phyloP scores from a whole-genome alignment of 352 stramenopile genomes.

The Phytophthora vignae region DNA sequence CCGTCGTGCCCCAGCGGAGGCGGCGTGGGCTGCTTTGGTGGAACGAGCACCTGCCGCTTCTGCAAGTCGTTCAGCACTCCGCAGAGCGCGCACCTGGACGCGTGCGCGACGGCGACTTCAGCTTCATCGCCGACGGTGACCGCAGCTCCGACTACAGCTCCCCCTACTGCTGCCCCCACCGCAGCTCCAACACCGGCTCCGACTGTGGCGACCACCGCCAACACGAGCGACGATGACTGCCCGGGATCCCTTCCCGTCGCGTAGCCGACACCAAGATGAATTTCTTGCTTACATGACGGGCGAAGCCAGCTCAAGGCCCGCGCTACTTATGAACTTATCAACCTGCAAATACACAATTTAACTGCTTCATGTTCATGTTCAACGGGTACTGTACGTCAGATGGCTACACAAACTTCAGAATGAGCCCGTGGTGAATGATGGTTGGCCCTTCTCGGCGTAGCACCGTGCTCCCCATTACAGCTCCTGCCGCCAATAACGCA shows the following conservation, averaged over 20 bases:
- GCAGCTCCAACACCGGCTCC: constrained; percentile 1
- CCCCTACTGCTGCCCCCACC: neutral
- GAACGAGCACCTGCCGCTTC: constrained; percentile 27
- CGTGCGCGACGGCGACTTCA: constrained; percentile 20
- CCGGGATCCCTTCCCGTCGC: constrained; percentile 15
- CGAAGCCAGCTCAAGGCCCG: neutral
- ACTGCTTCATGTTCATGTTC: neutral
- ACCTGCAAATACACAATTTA: constrained; percentile 19
- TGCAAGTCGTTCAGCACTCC: constrained; percentile 35
- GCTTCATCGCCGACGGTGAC: constrained; percentile 8
- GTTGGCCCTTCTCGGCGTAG: constrained; percentile 3
- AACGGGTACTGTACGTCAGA: constrained; percentile 2
- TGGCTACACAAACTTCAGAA: constrained; percentile 31
- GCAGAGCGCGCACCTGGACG: constrained; percentile 34
- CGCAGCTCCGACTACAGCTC: neutral
- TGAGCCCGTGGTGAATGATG: constrained; percentile 13
- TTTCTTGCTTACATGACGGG: neutral
- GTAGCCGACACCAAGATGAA: constrained; percentile 4
- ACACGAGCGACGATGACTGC: constrained; percentile 26
- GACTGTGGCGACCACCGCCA: neutral
- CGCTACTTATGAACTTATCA: constrained; percentile 19
- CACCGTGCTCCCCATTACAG: neutral
- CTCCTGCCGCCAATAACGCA: neutral
- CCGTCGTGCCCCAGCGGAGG: constrained; percentile 30
- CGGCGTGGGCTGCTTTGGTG: constrained; percentile 45